A percentile compares a stretch with the other conserved stretches of the same genome.
phyloP scores from a whole-genome alignment of 2,329 filamentous ascomycete genomes.

The Botrytis aclada region DNA sequence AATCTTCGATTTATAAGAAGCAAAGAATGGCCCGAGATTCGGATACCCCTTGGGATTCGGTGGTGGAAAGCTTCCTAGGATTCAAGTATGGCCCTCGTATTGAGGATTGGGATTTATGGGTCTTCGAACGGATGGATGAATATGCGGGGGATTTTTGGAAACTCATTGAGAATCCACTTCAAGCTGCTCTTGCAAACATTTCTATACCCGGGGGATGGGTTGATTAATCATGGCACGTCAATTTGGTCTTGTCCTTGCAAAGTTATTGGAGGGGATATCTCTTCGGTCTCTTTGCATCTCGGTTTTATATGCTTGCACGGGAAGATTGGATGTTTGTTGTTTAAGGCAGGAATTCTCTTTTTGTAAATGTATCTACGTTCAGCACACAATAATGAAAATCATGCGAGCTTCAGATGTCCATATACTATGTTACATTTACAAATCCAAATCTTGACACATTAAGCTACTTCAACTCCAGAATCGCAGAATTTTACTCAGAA shows the following conservation, averaged over 20 bases:
- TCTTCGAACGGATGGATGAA: slow-evolving; percentile 1
- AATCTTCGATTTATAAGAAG: too few relatives aligned
- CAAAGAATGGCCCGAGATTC: too few relatives aligned
- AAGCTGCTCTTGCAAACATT: neutral
- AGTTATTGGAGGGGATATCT: neutral
- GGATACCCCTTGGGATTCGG: too few relatives aligned
- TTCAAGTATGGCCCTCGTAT: slow-evolving; percentile 18
- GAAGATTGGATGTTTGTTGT: neutral
- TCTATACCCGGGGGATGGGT: neutral
- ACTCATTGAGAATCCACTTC: slow-evolving; percentile 14
- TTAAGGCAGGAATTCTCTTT: neutral
- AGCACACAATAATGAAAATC: neutral
- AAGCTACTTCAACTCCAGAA: neutral
- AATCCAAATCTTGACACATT: fast-evolving
- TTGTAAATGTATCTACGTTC: neutral
- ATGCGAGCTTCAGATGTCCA: neutral
- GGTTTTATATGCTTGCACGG: neutral
- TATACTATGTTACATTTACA: neutral
- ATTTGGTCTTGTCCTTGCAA: neutral
- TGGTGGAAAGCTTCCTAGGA: neutral
- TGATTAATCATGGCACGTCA: fast-evolving
- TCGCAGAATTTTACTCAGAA: neutral
- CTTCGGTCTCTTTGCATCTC: neutral
- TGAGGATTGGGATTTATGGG: slow-evolving; percentile 22
- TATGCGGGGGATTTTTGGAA: slow-evolving; percentile 20